Evolutionary conservation across 2,329 filamentous ascomycete species (phyloP).

Genomic region (Fusarium sp.): DNA sequence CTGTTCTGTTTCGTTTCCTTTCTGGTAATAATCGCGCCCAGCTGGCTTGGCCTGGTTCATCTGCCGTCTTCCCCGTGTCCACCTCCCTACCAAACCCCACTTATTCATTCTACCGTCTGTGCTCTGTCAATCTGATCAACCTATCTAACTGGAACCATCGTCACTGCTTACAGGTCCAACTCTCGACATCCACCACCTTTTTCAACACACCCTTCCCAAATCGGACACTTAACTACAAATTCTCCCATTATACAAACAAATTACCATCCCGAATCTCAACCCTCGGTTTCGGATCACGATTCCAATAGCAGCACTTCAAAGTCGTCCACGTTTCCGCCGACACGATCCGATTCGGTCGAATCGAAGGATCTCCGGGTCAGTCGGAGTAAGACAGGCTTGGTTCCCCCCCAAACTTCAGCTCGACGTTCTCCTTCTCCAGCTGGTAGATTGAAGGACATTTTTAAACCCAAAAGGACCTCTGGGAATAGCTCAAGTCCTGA

Average conservation of each 20-base stretch:
- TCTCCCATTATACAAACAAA: conserved; percentile 74
- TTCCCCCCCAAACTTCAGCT: conserved; percentile 53
- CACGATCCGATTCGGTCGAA: conserved; percentile 44
- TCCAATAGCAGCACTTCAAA: conserved; percentile 44
- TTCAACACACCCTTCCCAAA: conserved; percentile 72
- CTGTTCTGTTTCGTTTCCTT: conserved; percentile 4
- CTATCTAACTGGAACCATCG: conserved; percentile 42
- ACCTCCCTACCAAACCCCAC: conserved; percentile 39
- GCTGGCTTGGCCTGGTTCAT: conserved; percentile 39
- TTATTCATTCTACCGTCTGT: conserved; percentile 29
- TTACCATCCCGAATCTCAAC: conserved; percentile 53
- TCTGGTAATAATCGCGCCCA: conserved; percentile 14
- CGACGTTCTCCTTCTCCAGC: conserved; percentile 76
- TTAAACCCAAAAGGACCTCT: conserved; percentile 56
- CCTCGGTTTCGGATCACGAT: conserved; percentile 38
- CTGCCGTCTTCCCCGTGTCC: conserved; percentile 28
- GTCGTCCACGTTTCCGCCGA: conserved; percentile 42
- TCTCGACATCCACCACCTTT: conserved; percentile 47
- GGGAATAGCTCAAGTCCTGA: conserved; percentile 41
- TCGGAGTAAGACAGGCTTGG: conserved; percentile 45
- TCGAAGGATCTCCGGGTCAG: conserved; percentile 44
- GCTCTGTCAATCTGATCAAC: conserved; percentile 32
- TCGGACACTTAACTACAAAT: conserved; percentile 75
- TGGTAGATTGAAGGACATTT: conserved; percentile 75
- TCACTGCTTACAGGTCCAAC: conserved; percentile 43